A percentile compares a stretch with the other conserved stretches of the same genome.
Conservation (phyloP, 116 monocot genomes). For the Cymodocea nodosa region DNA sequence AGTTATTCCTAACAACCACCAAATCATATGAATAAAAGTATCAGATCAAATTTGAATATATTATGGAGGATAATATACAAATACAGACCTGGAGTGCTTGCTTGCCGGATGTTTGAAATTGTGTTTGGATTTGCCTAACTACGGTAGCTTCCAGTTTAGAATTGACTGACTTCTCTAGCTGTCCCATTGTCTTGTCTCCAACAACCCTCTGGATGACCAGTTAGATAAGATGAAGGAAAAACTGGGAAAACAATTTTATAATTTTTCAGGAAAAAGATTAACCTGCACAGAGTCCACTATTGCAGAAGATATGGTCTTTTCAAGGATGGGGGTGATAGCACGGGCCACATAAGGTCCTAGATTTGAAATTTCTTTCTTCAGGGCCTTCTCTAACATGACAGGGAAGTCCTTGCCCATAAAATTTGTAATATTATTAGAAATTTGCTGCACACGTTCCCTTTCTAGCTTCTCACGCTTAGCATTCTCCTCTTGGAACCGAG, state of each 20-base stretch:
- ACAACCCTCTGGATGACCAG: slow-evolving; percentile 47
- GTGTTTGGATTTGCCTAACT: slow-evolving; percentile 78
- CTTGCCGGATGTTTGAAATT: slow-evolving; percentile 85
- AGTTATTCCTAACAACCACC: background rate
- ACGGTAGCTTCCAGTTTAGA: slow-evolving; percentile 75
- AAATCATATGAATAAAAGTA: background rate
- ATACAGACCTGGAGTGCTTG: slow-evolving; percentile 77
- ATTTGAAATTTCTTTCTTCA: slow-evolving; percentile 75
- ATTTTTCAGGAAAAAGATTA: background rate
- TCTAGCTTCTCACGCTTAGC: slow-evolving; percentile 76
- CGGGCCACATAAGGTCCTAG: slow-evolving; percentile 49
- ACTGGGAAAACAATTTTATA: background rate
- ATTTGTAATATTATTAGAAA: slow-evolving; percentile 50
- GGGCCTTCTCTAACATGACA: slow-evolving; percentile 48
- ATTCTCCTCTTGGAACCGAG: slow-evolving; percentile 76
- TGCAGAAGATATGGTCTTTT: slow-evolving; percentile 64
- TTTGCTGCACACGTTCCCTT: slow-evolving; percentile 60
- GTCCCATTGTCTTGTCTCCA: slow-evolving; percentile 70
- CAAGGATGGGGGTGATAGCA: slow-evolving; percentile 48
- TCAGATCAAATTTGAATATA: background rate
- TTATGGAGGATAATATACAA: background rate
- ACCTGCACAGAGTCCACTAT: slow-evolving; percentile 88
- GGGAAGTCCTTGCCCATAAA: slow-evolving; percentile 77
- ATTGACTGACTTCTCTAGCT: slow-evolving; percentile 77
- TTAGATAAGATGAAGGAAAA: slow-evolving; percentile 1